Base-by-base conservation (phyloP, 306 rosid genomes). In the Calophaca sinica region DNA sequence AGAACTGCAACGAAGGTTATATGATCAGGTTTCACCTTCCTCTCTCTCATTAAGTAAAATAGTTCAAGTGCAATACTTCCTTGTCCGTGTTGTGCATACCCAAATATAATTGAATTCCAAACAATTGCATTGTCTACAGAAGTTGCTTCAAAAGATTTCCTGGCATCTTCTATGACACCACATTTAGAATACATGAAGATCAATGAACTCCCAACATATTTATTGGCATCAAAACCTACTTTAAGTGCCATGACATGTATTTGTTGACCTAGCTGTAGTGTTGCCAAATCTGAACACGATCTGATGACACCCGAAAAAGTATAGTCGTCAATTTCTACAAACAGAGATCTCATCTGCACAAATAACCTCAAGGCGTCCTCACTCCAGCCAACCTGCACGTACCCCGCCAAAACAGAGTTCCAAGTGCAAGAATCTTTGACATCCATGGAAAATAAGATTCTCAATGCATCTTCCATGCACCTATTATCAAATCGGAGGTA, bases 111-210 rank as follows among this genome's bases (percentile, higher is more conserved):
- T 1, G 97, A 86, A 78, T 91, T 93, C 96, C 97, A 93, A 62
- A 84, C 75, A 75, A 93, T 83, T 57, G 92, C 78, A 62, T 80
- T 68, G 76, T 86, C 82, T 75, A 68, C 75, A 20, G 85, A 78
- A 77, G 91, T 82, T 59, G 74, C 85, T 81, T 91, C 92, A 74
- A 93, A 89, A 32, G 84, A 89, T 72, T 81, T 85, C 71, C 76
- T 81, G 71, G 98, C 94, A 79, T 89, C 96, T 76, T 85, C 94
- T 60, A 93, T 82, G 73, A 93, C 81, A 68, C 98, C 97, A 63
- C 97, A 93, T 81, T 89, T 91, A 54, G 98, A 86, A 79, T 93
- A 91, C 97, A 93, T 85, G 89, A 86, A 86, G 62, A 91, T 89
- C 79, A 93, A 83, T n/a, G 98, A 85, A 35, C 97, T 91, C 12